A percentile compares a stretch with the other conserved stretches of the same genome.
These are phyloP conservation scores for Avena atlantica DNA, from an alignment of 176 grass and related monocot genomes.

Conservation along the genomic window DNA sequence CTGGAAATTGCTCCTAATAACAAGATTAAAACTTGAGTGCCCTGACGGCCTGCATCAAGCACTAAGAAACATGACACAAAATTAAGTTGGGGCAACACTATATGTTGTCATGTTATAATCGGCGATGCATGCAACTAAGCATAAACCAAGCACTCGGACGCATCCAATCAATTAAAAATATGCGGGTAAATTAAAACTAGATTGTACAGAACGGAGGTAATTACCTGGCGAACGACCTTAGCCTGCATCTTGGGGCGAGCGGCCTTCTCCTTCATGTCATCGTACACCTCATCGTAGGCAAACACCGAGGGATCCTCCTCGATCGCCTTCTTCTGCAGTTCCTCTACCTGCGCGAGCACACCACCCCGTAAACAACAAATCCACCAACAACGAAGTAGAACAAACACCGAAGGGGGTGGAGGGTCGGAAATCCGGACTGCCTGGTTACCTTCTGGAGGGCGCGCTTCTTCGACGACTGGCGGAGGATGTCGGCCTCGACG, in stretches of 20 bases:
- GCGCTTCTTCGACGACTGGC: slow-evolving; percentile 75
- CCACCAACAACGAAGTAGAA: neutral
- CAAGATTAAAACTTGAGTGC: neutral
- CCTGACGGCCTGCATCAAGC: neutral
- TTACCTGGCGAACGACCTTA: slow-evolving; percentile 68
- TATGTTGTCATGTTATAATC: neutral
- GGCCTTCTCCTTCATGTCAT: slow-evolving; percentile 91
- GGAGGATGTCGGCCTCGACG: slow-evolving; percentile 86
- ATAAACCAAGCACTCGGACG: neutral
- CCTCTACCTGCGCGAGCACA: slow-evolving; percentile 63
- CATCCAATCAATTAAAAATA: neutral
- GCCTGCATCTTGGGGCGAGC: slow-evolving; percentile 83
- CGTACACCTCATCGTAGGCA: slow-evolving; percentile 88
- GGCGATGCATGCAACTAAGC: neutral
- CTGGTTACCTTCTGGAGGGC: slow-evolving; percentile 74
- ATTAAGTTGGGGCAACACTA: neutral
- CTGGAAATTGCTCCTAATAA: neutral
- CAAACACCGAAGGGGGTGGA: neutral
- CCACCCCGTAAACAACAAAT: neutral
- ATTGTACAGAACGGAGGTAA: neutral
- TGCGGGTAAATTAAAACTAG: neutral
- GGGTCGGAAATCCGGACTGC: neutral
- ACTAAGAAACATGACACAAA: neutral
- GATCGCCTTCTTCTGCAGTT: slow-evolving; percentile 85
- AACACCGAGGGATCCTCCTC: slow-evolving; percentile 94